phyloP scores from a whole-genome alignment of 768 basidiomycete genomes.

The Leccinellum albellum region DNA sequence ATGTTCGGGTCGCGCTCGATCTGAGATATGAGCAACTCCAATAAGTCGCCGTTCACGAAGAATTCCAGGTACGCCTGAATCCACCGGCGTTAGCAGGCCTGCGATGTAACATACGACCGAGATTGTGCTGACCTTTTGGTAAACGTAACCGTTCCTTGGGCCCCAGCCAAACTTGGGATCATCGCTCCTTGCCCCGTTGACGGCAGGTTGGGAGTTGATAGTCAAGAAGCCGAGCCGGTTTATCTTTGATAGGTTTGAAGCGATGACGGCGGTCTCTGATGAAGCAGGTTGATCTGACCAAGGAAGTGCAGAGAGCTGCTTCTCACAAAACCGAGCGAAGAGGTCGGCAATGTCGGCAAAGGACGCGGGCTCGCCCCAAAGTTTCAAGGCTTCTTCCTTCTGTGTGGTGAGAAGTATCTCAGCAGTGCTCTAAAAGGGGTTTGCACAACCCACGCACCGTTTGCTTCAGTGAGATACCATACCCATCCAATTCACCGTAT shows the following conservation, averaged over 20 bases:
- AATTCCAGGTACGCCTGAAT: constrained; percentile 91
- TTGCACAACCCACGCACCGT: constrained; percentile 46
- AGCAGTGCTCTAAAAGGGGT: not conserved
- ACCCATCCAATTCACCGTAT: constrained; percentile 96
- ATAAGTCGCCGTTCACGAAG: constrained; percentile 76
- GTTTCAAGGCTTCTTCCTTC: constrained; percentile 82
- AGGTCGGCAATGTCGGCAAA: constrained; percentile 64
- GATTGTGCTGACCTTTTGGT: constrained; percentile 73
- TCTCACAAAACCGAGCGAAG: constrained; percentile 81
- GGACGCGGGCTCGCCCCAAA: constrained; percentile 82
- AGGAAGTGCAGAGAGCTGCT: constrained; percentile 73
- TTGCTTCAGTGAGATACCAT: constrained; percentile 90
- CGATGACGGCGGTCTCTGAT: constrained; percentile 78
- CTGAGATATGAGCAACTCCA: constrained; percentile 67
- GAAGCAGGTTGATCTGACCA: constrained; percentile 94
- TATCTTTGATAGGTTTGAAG: constrained; percentile 73
- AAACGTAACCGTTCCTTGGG: constrained; percentile 88
- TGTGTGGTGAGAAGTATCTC: constrained; percentile 37
- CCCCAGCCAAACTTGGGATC: constrained; percentile 92
- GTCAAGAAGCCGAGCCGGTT: constrained; percentile 92
- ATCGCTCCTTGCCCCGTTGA: constrained; percentile 82
- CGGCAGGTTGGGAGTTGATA: constrained; percentile 96
- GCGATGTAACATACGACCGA: not conserved
- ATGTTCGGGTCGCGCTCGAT: constrained; percentile 86
- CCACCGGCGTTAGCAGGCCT: not conserved